These are phyloP conservation scores for Silene noctiflora DNA, from an alignment of 179 eudicot species.

Conservation along the genomic window DNA sequence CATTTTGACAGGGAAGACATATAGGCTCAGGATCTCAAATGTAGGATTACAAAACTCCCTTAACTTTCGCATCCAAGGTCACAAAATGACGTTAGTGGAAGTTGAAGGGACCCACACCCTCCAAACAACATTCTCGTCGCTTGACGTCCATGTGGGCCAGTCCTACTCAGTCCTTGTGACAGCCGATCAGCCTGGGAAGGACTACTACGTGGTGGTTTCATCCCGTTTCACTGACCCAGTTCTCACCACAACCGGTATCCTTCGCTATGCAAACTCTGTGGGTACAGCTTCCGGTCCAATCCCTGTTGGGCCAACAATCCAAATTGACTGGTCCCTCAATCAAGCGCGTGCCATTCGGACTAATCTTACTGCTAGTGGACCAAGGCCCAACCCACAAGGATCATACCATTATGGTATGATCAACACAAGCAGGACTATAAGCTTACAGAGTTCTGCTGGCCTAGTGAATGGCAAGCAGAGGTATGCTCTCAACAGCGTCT, in stretches of 20 bases:
- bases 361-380: slow-evolving; percentile 93
- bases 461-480: slow-evolving; percentile 73
- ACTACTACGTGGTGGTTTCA: slow-evolving; percentile 80
- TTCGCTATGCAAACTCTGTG: slow-evolving; percentile 66
- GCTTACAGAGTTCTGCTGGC: slow-evolving; percentile 66
- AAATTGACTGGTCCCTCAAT: slow-evolving; percentile 83
- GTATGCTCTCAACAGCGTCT: slow-evolving; percentile 86
- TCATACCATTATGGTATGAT: slow-evolving; percentile 93
- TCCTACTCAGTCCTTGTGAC: slow-evolving; percentile 83
- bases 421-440: slow-evolving; percentile 71
- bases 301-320: slow-evolving; percentile 88
- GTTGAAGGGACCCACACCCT: slow-evolving; percentile 95
- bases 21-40: slow-evolving; percentile 82
- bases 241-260: slow-evolving; percentile 54
- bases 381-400: slow-evolving; percentile 97
- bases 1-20: slow-evolving; percentile 66
- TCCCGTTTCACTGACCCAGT: slow-evolving; percentile 65
- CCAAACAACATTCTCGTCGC: slow-evolving; percentile 69
- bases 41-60: slow-evolving; percentile 82
- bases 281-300: slow-evolving; percentile 62
- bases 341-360: slow-evolving; percentile 87
- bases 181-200: slow-evolving; percentile 73
- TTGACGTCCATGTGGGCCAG: slow-evolving; percentile 87
- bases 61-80: slow-evolving; percentile 86
- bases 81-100: slow-evolving; percentile 73